Conservation (phyloP, 148 eudicot genomes). For the Silene conica region DNA sequence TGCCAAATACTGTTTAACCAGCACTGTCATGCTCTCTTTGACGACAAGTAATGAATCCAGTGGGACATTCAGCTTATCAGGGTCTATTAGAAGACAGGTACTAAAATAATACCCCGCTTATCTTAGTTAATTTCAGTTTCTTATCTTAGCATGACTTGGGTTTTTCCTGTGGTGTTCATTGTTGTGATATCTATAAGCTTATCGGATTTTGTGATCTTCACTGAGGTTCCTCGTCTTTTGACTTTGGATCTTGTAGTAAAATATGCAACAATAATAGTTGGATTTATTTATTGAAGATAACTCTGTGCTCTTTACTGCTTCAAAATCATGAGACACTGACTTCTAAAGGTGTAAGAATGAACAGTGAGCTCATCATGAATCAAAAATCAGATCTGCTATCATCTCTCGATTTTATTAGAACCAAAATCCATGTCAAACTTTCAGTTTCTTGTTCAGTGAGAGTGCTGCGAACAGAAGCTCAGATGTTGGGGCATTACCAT, state of each 20-base stretch:
- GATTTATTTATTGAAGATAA: not conserved
- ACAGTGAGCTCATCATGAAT: not conserved
- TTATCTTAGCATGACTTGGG: not conserved
- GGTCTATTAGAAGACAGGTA: constrained; percentile 99
- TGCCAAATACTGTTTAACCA: constrained; percentile 84
- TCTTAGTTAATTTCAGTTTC: not conserved
- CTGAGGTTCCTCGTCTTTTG: not conserved
- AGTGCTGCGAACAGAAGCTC: too few species aligned
- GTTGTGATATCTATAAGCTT: not conserved
- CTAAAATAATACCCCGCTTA: not conserved
- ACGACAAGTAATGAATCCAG: constrained; percentile 72
- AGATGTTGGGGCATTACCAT: too few species aligned
- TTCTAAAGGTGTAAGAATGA: not conserved
- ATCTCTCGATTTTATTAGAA: too few species aligned
- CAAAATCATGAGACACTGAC: not conserved
- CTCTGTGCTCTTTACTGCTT: not conserved
- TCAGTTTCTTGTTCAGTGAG: too few species aligned
- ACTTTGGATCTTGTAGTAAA: not conserved
- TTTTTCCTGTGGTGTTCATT: not conserved
- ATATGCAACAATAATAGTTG: not conserved
- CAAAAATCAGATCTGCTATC: not conserved
- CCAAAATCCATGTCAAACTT: too few species aligned
- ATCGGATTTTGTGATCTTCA: not conserved
- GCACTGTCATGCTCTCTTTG: constrained; percentile 92
- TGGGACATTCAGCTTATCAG: constrained; percentile 87